Conservation (phyloP, 257 asterid species). For the Lavandula angustifolia region DNA sequence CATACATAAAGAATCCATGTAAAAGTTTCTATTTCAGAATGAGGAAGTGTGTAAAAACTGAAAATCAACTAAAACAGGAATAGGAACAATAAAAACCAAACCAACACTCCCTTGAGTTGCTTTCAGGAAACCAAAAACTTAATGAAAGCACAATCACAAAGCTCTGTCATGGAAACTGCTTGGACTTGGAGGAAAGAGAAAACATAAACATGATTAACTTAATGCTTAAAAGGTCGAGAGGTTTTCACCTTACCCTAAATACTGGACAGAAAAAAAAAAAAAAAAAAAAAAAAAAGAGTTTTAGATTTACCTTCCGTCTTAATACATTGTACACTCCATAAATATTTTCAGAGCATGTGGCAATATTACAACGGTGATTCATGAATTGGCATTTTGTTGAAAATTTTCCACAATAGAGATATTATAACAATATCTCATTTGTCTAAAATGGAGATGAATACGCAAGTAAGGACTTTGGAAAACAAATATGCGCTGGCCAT, state of each 20-base stretch:
- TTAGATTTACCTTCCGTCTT: background rate
- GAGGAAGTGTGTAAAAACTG: background rate
- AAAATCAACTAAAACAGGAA: constrained; percentile 14
- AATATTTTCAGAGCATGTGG: background rate
- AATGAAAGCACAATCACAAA: too few species aligned
- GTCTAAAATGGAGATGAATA: too few species aligned
- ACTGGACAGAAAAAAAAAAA: background rate
- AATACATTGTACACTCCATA: background rate
- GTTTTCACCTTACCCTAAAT: background rate
- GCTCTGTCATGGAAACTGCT: background rate
- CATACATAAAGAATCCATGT: constrained; percentile 19
- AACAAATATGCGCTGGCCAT: too few species aligned
- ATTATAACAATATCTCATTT: too few species aligned
- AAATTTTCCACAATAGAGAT: too few species aligned
- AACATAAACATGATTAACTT: background rate
- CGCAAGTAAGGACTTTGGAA: too few species aligned
- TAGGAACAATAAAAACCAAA: background rate
- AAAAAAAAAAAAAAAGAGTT: background rate
- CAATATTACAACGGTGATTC: too few species aligned
- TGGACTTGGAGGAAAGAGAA: constrained; percentile 11
- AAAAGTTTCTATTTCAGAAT: constrained; percentile 14
- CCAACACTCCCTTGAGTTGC: background rate
- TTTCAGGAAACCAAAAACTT: background rate
- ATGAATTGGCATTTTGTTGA: too few species aligned
- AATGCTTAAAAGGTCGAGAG: background rate